Conservation (phyloP, 1,284 basidiomycete genomes). For the Anthracocystis walkeri region DNA sequence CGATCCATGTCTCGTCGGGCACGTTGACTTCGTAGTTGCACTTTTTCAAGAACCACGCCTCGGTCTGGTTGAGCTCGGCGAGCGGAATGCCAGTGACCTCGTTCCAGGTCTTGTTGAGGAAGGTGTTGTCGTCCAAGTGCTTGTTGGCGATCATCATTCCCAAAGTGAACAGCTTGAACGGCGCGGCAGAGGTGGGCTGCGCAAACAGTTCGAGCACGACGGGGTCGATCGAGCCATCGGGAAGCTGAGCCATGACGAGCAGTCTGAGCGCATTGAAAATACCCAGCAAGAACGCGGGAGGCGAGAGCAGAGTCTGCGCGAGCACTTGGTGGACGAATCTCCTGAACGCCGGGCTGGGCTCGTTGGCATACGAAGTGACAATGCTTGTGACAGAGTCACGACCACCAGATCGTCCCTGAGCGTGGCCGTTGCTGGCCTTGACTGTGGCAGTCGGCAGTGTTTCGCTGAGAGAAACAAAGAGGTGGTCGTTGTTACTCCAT, state of each 20-base stretch:
- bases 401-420: conserved; percentile 24
- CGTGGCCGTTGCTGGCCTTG: conserved; percentile 26
- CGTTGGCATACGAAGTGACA: conserved; percentile 48
- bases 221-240: conserved; percentile 50
- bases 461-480: conserved; percentile 46
- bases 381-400: conserved; percentile 35
- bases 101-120: conserved; percentile 69
- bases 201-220: conserved; percentile 63
- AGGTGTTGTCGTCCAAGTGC: conserved; percentile 69
- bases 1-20: conserved; percentile 62
- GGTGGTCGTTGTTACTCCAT: conserved; percentile 58
- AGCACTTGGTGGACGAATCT: conserved; percentile 67
- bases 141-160: conserved; percentile 70
- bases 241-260: conserved; percentile 48
- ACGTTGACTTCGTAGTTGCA: conserved; percentile 65
- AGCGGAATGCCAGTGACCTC: conserved; percentile 69
- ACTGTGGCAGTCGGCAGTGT: conserved; percentile 20
- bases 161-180: conserved; percentile 66
- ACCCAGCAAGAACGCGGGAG: conserved; percentile 63
- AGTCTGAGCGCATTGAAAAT: conserved; percentile 62
- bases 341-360: conserved; percentile 65
- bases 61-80: conserved; percentile 65
- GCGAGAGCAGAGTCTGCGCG: conserved; percentile 65
- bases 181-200: conserved; percentile 60
- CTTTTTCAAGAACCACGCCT: conserved; percentile 64